Evolutionary conservation across 2,329 filamentous ascomycete species (phyloP).

Genomic region (Diaporthe caulivora): DNA sequence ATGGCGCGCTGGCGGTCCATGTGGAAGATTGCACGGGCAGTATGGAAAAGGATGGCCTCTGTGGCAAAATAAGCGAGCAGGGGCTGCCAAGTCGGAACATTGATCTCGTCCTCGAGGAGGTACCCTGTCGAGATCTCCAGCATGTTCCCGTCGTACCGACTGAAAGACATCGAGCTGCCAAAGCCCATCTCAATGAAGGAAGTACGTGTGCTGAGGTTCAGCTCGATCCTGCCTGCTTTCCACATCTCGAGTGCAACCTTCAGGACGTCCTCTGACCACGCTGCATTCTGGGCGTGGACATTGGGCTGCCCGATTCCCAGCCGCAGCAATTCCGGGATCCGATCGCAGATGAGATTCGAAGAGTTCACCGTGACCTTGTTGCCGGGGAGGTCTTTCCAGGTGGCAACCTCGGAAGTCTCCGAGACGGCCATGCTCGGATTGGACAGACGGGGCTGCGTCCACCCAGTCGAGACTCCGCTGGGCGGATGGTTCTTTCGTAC

Average conservation of each 20-base stretch:
- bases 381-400: slow-evolving; percentile 37
- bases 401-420: slow-evolving; percentile 37
- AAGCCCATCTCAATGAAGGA: slow-evolving; percentile 46
- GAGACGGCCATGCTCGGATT: slow-evolving; percentile 39
- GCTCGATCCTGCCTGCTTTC: slow-evolving; percentile 42
- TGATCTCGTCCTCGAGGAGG: slow-evolving; percentile 46
- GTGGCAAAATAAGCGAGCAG: slow-evolving; percentile 43
- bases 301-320: slow-evolving; percentile 42
- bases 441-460: slow-evolving; percentile 34
- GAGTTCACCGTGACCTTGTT: slow-evolving; percentile 40
- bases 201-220: slow-evolving; percentile 44
- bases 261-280: slow-evolving; percentile 43
- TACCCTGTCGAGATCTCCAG: slow-evolving; percentile 46
- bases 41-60: slow-evolving; percentile 52
- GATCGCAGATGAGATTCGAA: slow-evolving; percentile 38
- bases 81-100: slow-evolving; percentile 44
- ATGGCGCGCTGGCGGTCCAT: slow-evolving; percentile 47
- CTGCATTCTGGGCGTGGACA: slow-evolving; percentile 36
- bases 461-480: slow-evolving; percentile 19
- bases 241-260: slow-evolving; percentile 44
- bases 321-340: slow-evolving; percentile 43
- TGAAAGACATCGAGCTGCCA: slow-evolving; percentile 45
- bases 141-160: slow-evolving; percentile 41
- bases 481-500: background rate
- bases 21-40: slow-evolving; percentile 46